Percentiles rank a stretch among this genome's conserved stretches.
These are phyloP conservation scores for Flueggea neowawraea DNA, from an alignment of 441 rosid genomes.

Conservation along the genomic window DNA sequence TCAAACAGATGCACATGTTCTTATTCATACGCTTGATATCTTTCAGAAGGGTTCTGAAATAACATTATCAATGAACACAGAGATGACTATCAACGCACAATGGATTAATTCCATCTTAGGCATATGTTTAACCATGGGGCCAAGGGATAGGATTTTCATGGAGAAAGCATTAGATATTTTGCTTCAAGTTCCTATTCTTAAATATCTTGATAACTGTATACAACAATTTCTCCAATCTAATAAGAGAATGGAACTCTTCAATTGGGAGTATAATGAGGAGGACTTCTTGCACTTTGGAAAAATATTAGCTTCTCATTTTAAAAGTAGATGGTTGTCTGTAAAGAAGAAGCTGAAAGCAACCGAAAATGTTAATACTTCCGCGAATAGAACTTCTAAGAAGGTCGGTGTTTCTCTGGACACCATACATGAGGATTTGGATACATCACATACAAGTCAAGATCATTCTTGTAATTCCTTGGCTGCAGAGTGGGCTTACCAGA, in stretches of 20 bases:
- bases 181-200: slow-evolving; percentile 58
- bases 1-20: slow-evolving; percentile 64
- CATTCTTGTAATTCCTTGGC: slow-evolving; percentile 25
- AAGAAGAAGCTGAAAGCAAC: slow-evolving; percentile 52
- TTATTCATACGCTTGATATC: slow-evolving; percentile 49
- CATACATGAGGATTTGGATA: slow-evolving; percentile 67
- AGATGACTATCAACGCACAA: slow-evolving; percentile 26
- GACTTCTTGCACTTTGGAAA: slow-evolving; percentile 48
- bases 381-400: slow-evolving; percentile 24
- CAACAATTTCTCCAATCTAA: slow-evolving; percentile 36
- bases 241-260: slow-evolving; percentile 28
- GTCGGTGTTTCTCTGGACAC: slow-evolving; percentile 51
- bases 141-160: slow-evolving; percentile 53
- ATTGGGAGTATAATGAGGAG: slow-evolving; percentile 45
- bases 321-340: slow-evolving; percentile 58
- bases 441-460: slow-evolving; percentile 36
- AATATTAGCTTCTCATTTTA: slow-evolving; percentile 63
- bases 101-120: slow-evolving; percentile 55
- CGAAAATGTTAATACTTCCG: slow-evolving; percentile 13
- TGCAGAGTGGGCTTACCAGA: slow-evolving; percentile 84
- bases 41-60: slow-evolving; percentile 24
- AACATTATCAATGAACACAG: slow-evolving; percentile 29
- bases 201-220: slow-evolving; percentile 36
- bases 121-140: slow-evolving; percentile 62
- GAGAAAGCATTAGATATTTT: slow-evolving; percentile 63